Conservation (phyloP, 2,329 filamentous ascomycete genomes). For the Arthrobotrys pseudoclavata region DNA sequence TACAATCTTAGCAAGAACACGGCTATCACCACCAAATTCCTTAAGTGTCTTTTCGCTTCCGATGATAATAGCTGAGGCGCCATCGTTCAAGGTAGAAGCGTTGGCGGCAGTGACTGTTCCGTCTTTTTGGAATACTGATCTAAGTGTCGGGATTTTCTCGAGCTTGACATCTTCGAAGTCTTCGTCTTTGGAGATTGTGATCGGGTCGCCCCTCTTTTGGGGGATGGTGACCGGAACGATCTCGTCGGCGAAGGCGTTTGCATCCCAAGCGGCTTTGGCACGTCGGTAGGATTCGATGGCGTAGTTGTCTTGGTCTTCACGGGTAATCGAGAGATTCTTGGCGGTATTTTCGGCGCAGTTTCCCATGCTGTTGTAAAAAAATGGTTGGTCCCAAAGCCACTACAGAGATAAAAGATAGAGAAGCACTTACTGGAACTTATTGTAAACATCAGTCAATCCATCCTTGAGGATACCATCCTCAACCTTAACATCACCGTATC, state of each 20-base stretch:
- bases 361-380: conserved; percentile 75
- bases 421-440: conserved; percentile 78
- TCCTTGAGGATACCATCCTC: conserved; percentile 96
- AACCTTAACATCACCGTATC: conserved; percentile 88
- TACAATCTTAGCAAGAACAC: conserved; percentile 80
- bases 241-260: conserved; percentile 86
- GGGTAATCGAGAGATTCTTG: conserved; percentile 83
- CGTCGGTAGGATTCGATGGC: conserved; percentile 90
- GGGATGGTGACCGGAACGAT: conserved; percentile 89
- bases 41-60: conserved; percentile 84
- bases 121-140: conserved; percentile 89
- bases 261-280: conserved; percentile 89
- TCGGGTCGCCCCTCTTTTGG: conserved; percentile 82
- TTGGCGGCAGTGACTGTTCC: conserved; percentile 96
- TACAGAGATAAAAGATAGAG: neutral
- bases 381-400: neutral
- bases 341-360: conserved; percentile 95
- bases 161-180: conserved; percentile 88
- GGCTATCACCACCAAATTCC: conserved; percentile 80
- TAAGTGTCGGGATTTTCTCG: conserved; percentile 86
- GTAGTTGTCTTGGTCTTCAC: conserved; percentile 91
- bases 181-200: conserved; percentile 83
- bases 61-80: conserved; percentile 88
- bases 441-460: conserved; percentile 95
- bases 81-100: conserved; percentile 93